phyloP scores from a whole-genome alignment of 768 basidiomycete genomes.

The Lepiota subincarnata region DNA sequence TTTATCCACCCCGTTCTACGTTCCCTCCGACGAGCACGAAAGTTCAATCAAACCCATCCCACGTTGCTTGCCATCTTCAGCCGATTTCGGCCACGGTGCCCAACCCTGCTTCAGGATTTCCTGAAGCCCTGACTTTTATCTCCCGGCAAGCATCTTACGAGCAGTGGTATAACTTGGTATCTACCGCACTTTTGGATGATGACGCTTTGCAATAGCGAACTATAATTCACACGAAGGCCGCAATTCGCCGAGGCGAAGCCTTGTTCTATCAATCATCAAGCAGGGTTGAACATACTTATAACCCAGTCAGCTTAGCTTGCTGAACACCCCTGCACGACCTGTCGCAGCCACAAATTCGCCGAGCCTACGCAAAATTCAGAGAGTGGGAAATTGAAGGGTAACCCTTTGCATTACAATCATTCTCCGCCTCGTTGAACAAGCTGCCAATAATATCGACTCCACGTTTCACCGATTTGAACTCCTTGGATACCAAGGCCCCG shows the following conservation, averaged over 20 bases:
- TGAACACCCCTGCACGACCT: too few species aligned
- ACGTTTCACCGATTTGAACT: slow-evolving; percentile 1
- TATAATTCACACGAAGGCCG: too few species aligned
- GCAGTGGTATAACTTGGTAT: too few species aligned
- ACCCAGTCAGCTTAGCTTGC: too few species aligned
- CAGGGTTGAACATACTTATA: too few species aligned
- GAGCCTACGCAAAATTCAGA: too few species aligned
- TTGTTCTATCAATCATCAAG: too few species aligned
- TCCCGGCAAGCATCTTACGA: neutral
- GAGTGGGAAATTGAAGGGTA: neutral
- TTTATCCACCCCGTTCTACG: slow-evolving; percentile 7
- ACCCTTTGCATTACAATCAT: neutral
- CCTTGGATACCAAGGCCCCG: slow-evolving; percentile 9
- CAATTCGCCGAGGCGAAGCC: too few species aligned
- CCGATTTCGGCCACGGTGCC: neutral
- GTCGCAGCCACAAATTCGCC: too few species aligned
- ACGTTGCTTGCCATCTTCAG: slow-evolving; percentile 6
- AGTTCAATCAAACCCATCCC: slow-evolving; percentile 6
- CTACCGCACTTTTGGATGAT: too few species aligned
- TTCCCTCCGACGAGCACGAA: slow-evolving; percentile 16
- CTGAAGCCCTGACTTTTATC: neutral
- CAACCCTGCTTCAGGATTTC: neutral
- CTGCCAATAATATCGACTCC: neutral
- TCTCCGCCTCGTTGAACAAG: too few species aligned
- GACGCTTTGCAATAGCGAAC: too few species aligned